phyloP scores from a whole-genome alignment of 140 eudicot genomes.

The Erigeron philadelphicus region DNA sequence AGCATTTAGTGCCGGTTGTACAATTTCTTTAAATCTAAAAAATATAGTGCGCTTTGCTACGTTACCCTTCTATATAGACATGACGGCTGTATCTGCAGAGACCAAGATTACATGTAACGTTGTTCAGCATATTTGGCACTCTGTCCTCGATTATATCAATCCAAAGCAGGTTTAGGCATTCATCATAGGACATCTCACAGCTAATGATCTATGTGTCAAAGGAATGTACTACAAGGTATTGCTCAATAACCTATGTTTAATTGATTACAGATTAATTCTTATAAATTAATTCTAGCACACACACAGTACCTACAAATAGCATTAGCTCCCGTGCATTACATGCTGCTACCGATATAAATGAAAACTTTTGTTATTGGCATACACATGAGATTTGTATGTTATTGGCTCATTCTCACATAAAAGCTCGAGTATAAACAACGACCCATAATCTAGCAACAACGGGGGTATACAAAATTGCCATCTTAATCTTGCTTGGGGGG shows the following conservation, averaged over 20 bases:
- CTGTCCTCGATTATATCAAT: too few relatives aligned
- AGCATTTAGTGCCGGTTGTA: conserved; percentile 24
- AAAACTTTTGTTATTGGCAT: background rate
- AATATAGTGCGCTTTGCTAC: conserved; percentile 20
- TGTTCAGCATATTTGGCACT: too few relatives aligned
- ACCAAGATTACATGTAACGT: too few relatives aligned
- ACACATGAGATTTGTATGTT: conserved; percentile 3
- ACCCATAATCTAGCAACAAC: conserved; percentile 21
- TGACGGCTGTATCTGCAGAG: too few relatives aligned
- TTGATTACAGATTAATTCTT: background rate
- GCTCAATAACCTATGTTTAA: background rate
- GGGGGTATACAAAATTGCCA: background rate
- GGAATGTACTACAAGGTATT: background rate
- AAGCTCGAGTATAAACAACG: conserved; percentile 5
- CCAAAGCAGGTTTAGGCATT: too few relatives aligned
- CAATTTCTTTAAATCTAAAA: conserved; percentile 13
- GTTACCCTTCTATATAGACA: conserved; percentile 19
- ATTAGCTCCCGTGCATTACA: background rate
- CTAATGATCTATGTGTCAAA: too few relatives aligned
- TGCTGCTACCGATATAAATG: conserved; percentile 4
- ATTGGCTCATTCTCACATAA: conserved; percentile 3
- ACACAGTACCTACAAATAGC: background rate
- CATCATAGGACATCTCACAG: too few relatives aligned
- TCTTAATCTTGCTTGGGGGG: conserved; percentile 44
- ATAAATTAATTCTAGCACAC: background rate